These are phyloP conservation scores for Ascochyta pisi DNA, from an alignment of 2,329 filamentous ascomycete species.

Conservation along the genomic window DNA sequence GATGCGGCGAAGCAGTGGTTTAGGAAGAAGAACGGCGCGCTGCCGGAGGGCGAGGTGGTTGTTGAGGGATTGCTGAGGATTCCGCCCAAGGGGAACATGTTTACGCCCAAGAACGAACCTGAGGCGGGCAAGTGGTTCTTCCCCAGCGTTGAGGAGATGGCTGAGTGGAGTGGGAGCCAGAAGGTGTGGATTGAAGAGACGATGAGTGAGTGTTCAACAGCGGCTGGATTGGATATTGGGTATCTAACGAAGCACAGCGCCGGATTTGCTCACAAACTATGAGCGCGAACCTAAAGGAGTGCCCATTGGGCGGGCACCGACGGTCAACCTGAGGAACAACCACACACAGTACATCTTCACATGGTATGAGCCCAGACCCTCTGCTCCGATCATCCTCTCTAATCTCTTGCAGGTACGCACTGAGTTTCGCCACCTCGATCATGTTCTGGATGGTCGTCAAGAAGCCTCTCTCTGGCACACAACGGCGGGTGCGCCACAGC, in stretches of 20 bases:
- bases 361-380: conserved; percentile 68
- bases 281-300: conserved; percentile 81
- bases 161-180: conserved; percentile 78
- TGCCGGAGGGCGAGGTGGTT: conserved; percentile 74
- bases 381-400: conserved; percentile 15
- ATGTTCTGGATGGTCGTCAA: conserved; percentile 97
- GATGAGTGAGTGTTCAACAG: conserved; percentile 69
- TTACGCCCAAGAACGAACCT: conserved; percentile 89
- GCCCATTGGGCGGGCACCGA: conserved; percentile 84
- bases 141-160: conserved; percentile 93
- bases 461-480: conserved; percentile 77
- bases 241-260: conserved; percentile 62
- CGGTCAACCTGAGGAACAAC: conserved; percentile 94
- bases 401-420: conserved; percentile 74
- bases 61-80: conserved; percentile 86
- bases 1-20: conserved; percentile 69
- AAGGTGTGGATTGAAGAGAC: conserved; percentile 95
- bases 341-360: conserved; percentile 99
- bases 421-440: conserved; percentile 82
- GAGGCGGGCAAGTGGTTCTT: conserved; percentile 91
- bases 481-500: conserved; percentile 77
- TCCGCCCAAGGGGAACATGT: conserved; percentile 97
- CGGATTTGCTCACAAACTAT: conserved; percentile 77
- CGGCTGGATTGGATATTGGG: conserved; percentile 7
- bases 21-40: conserved; percentile 61